Evolutionary conservation across 2,329 filamentous ascomycete species (phyloP).

Genomic region (Cercospora sp.): DNA sequence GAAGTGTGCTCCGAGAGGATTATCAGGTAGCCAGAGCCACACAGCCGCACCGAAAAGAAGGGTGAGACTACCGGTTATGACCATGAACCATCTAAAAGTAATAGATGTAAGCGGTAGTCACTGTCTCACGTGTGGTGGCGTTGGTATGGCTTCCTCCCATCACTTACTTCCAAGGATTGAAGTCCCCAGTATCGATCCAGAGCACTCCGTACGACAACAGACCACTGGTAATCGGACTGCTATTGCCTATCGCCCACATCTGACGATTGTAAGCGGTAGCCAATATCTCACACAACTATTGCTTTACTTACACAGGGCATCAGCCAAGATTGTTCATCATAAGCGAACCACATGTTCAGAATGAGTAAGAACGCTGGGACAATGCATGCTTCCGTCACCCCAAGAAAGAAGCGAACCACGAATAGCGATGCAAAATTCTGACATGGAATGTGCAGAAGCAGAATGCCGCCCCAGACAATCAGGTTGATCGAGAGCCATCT

Average conservation of each 20-base stretch:
- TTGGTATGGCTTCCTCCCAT: no score
- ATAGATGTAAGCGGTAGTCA: no score
- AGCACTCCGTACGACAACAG: conserved; percentile 25
- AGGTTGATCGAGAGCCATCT: conserved; percentile 26
- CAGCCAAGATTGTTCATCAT: background rate
- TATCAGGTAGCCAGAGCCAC: conserved; percentile 41
- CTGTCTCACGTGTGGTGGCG: no score
- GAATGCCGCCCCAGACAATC: conserved; percentile 33
- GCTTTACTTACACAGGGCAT: no score
- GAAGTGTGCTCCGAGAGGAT: conserved; percentile 38
- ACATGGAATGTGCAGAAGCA: conserved; percentile 35
- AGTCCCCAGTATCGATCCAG: conserved; percentile 23
- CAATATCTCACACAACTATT: no score
- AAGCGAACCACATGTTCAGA: conserved; percentile 24
- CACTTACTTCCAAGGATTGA: conserved; percentile 26
- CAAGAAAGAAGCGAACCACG: conserved; percentile 37
- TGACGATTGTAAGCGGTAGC: background rate
- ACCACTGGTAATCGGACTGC: conserved; percentile 23
- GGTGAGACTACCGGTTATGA: conserved; percentile 24
- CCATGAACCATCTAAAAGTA: background rate
- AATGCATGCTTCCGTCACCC: conserved; percentile 32
- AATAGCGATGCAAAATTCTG: conserved; percentile 29
- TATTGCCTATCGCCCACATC: conserved; percentile 28
- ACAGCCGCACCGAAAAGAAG: conserved; percentile 29
- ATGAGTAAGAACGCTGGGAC: conserved; percentile 22